These are phyloP conservation scores for Biscutella auriculata DNA, from an alignment of 441 rosid genomes.

Conservation along the genomic window DNA sequence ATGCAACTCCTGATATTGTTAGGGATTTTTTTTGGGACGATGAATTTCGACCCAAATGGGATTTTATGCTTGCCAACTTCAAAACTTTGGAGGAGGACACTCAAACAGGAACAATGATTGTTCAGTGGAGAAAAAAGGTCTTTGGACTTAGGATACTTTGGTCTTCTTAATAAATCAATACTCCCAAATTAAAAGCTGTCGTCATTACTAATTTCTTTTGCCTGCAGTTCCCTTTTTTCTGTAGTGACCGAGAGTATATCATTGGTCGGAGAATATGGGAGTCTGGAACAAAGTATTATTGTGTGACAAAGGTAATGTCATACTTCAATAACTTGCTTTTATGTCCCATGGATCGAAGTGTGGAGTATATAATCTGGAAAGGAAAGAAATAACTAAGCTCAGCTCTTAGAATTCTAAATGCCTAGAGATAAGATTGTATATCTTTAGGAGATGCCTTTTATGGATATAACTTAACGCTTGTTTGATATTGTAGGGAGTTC, in stretches of 20 bases:
- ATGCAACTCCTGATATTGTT: slow-evolving; percentile 73
- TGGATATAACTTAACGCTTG: background rate
- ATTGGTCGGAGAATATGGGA: slow-evolving; percentile 92
- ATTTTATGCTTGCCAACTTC: slow-evolving; percentile 70
- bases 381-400: background rate
- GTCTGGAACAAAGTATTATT: slow-evolving; percentile 59
- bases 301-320: slow-evolving; percentile 72
- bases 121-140: slow-evolving; percentile 87
- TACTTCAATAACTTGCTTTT: background rate
- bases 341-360: background rate
- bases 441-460: background rate
- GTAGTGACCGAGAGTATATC: slow-evolving; percentile 88
- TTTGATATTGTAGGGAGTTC: slow-evolving; percentile 46
- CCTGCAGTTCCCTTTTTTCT: slow-evolving; percentile 90
- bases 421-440: background rate
- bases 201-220: background rate
- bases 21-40: slow-evolving; percentile 99
- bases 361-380: background rate
- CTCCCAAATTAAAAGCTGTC: background rate
- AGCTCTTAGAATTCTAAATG: background rate
- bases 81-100: slow-evolving; percentile 64
- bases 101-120: slow-evolving; percentile 57
- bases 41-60: slow-evolving; percentile 91
- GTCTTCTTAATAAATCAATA: background rate
- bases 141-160: slow-evolving; percentile 10